Base-by-base conservation (phyloP, 169 alveolate species). In the Theileria orientalis region DNA sequence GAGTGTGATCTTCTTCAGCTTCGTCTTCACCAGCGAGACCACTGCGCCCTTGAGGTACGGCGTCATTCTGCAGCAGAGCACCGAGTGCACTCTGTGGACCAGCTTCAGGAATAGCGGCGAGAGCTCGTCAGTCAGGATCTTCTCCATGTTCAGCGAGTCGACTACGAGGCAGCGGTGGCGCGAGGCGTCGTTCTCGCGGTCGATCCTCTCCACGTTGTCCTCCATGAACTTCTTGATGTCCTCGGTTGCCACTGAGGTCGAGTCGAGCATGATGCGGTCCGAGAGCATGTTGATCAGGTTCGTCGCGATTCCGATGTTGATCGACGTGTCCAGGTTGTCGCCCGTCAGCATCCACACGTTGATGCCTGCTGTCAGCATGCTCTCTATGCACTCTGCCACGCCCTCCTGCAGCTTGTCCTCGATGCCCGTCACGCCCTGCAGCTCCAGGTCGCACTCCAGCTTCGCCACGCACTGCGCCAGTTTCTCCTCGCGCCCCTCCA, bases 271-370 rank as follows among this genome's bases (percentile, higher is more conserved):
- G 3, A 79, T 63, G 27, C 83, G 82, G 27, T 84, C 90, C 27
- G 93, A 83, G 68, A 69, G 68, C 60, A 74, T 63, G 46, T 80
- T 83, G 14, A 88, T 72, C 54, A 88, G 69, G 67, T 88, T 88
- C n/a, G 93, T 85, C 9, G 93, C 93, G 63, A 88, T 90, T 41
- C 92, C 94, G 5, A 97, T 96, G 86, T 96, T 97, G 74, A 95
- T 93, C 3, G 99, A 98, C 7, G 99, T 96, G 76, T 96, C 99
- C 66, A 97, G 90, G 85, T 96, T 97, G 90, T 96, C 99, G 35
- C 99, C 99, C 7, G 99, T 98, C 30, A 97, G 91, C 99, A 97
- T 97, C 99, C 99, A 97, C 2, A 97, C 93, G 77, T 96, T 96
- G 40, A 98, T 95, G 19, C 98, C 99, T 0, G 99, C 99, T 44